Percentiles rank a stretch among this genome's conserved stretches.
These are phyloP conservation scores for Populus euphratica DNA, from an alignment of 345 rosid genomes.

Conservation along the genomic window DNA sequence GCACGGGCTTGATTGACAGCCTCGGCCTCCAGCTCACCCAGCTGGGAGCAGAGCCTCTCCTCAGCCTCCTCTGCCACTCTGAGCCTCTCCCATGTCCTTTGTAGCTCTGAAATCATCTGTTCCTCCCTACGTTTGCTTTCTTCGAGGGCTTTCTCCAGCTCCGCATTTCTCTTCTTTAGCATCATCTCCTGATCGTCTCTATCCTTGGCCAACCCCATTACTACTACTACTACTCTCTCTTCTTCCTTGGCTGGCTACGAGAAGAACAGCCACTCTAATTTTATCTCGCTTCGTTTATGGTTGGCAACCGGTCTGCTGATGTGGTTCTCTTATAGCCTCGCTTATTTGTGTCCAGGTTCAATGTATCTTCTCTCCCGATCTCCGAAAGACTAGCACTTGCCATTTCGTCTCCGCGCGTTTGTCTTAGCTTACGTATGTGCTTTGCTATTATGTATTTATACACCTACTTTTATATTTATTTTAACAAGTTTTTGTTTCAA, in stretches of 20 bases:
- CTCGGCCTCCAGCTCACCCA: constrained; percentile 86
- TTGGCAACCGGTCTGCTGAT: background rate
- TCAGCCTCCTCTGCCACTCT: constrained; percentile 78
- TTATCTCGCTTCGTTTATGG: background rate
- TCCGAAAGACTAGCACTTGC: background rate
- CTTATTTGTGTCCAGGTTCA: constrained; percentile 58
- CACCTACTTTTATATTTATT: too few species aligned
- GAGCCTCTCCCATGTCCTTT: constrained; percentile 44
- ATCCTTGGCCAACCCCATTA: constrained; percentile 5
- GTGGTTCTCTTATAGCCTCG: constrained; percentile 7
- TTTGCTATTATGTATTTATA: too few species aligned
- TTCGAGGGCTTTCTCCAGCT: constrained; percentile 51
- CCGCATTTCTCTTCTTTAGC: constrained; percentile 52
- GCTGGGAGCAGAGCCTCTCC: constrained; percentile 78
- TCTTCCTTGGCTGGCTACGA: background rate
- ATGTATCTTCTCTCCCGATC: constrained; percentile 34
- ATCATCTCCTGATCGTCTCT: constrained; percentile 14
- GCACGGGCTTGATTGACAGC: constrained; percentile 65
- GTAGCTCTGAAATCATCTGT: constrained; percentile 50
- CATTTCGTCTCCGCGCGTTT: background rate
- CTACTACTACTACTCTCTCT: background rate
- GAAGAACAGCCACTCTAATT: background rate
- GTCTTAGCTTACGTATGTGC: too few species aligned
- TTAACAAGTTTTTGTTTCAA: too few species aligned
- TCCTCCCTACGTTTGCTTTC: constrained; percentile 51